Evolutionary conservation across 1,139 yeast genomes (phyloP).

Genomic region (Taphrina communis): DNA sequence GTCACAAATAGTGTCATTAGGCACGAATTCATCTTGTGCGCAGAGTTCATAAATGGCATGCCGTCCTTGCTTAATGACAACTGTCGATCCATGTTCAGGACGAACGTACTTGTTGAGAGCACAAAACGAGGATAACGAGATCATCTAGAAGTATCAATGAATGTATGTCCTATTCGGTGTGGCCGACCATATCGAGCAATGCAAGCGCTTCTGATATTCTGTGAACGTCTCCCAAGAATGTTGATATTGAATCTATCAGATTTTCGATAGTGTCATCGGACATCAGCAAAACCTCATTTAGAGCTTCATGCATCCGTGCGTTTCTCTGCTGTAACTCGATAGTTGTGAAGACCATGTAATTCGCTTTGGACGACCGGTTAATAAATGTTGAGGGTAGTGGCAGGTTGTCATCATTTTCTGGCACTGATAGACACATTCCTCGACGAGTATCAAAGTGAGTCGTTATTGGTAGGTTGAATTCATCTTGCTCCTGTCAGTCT

Average conservation of each 20-base stretch:
- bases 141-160: constrained; percentile 48
- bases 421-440: constrained; percentile 54
- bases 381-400: constrained; percentile 53
- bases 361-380: constrained; percentile 51
- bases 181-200: constrained; percentile 55
- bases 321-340: constrained; percentile 56
- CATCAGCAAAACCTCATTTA: constrained; percentile 55
- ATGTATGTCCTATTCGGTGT: no score
- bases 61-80: constrained; percentile 59
- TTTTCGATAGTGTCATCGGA: constrained; percentile 55
- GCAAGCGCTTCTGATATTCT: constrained; percentile 58
- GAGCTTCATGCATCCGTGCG: constrained; percentile 54
- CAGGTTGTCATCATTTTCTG: constrained; percentile 1
- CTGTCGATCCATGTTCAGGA: constrained; percentile 52
- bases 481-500: constrained; percentile 43
- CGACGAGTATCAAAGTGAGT: constrained; percentile 51
- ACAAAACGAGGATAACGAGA: background rate
- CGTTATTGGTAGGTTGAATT: constrained; percentile 48
- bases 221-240: constrained; percentile 53
- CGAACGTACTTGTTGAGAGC: constrained; percentile 44
- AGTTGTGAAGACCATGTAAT: constrained; percentile 55
- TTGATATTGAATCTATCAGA: constrained; percentile 48
- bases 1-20: constrained; percentile 68
- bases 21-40: constrained; percentile 58
- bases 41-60: constrained; percentile 78